phyloP scores from a whole-genome alignment of 805 yeast species.

The Teunomyces tritomae region DNA sequence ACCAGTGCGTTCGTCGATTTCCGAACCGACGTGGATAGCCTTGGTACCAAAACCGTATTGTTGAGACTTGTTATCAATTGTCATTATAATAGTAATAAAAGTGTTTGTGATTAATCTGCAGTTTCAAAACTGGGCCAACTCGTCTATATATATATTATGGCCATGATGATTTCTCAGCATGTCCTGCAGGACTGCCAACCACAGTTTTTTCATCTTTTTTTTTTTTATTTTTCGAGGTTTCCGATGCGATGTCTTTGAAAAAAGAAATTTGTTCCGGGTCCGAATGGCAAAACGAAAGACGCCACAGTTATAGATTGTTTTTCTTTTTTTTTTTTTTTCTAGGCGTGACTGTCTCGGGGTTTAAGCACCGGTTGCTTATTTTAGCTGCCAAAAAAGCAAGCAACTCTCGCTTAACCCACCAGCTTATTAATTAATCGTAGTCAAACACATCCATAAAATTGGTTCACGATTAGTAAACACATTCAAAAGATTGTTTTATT shows the following conservation, averaged over 20 bases:
- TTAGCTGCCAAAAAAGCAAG: not conserved
- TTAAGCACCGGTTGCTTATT: not conserved
- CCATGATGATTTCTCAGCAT: not conserved
- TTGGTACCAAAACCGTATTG: constrained; percentile 64
- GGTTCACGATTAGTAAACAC: too few species aligned
- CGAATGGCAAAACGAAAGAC: not conserved
- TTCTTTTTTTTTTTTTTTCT: too few species aligned
- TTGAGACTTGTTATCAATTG: constrained; percentile 29
- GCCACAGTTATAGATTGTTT: not conserved
- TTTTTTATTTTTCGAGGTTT: not conserved
- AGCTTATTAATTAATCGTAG: not conserved
- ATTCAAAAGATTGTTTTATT: not conserved
- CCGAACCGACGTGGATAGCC: constrained; percentile 83
- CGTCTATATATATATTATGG: not conserved
- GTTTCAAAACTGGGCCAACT: not conserved
- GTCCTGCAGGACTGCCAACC: not conserved
- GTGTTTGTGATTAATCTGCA: not conserved
- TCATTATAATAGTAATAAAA: constrained; percentile 25
- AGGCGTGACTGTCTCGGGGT: too few species aligned
- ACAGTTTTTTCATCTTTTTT: not conserved
- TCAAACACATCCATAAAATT: too few species aligned
- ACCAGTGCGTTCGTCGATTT: constrained; percentile 69
- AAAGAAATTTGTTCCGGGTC: not conserved
- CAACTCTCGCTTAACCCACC: not conserved
- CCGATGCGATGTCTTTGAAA: not conserved